phyloP scores from a whole-genome alignment of 441 rosid genomes.

The Sinapis alba region DNA sequence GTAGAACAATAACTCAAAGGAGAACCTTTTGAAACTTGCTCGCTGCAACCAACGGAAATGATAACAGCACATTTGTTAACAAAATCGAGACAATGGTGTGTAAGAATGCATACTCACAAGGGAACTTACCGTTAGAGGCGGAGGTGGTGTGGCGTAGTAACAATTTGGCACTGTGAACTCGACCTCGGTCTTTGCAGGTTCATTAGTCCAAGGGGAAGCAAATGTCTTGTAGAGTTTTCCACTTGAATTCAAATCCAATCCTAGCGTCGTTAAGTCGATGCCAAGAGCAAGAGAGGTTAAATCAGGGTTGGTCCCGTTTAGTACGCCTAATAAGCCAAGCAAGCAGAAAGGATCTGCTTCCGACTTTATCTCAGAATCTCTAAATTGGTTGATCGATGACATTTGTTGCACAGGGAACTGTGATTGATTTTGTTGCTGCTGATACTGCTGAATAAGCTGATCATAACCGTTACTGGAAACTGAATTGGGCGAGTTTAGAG shows the following conservation, averaged over 20 bases:
- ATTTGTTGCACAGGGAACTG: constrained; percentile 74
- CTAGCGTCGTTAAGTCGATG: constrained; percentile 92
- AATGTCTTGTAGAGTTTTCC: constrained; percentile 96
- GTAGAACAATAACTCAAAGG: constrained; percentile 74
- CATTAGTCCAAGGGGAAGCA: constrained; percentile 98
- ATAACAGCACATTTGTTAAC: background rate
- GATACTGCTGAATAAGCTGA: constrained; percentile 38
- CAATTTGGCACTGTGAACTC: constrained; percentile 91
- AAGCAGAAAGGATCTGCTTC: constrained; percentile 84
- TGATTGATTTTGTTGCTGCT: constrained; percentile 39
- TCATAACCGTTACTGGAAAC: constrained; percentile 46
- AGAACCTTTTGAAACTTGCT: constrained; percentile 80
- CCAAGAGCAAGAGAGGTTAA: constrained; percentile 91
- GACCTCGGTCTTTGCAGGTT: constrained; percentile 87
- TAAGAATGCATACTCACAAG: background rate
- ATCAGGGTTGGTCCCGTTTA: constrained; percentile 87
- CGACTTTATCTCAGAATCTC: constrained; percentile 87
- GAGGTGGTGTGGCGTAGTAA: constrained; percentile 89
- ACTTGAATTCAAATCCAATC: constrained; percentile 86
- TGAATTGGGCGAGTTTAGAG: constrained; percentile 72
- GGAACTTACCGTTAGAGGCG: constrained; percentile 70
- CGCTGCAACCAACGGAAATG: constrained; percentile 58
- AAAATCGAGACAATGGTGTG: background rate
- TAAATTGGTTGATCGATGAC: constrained; percentile 80
- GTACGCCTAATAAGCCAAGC: constrained; percentile 83